Evolutionary conservation across 2,329 filamentous ascomycete species (phyloP), one percentile per base, ranked within the genome.

Genomic region (Cladosporium sp.): DNA sequence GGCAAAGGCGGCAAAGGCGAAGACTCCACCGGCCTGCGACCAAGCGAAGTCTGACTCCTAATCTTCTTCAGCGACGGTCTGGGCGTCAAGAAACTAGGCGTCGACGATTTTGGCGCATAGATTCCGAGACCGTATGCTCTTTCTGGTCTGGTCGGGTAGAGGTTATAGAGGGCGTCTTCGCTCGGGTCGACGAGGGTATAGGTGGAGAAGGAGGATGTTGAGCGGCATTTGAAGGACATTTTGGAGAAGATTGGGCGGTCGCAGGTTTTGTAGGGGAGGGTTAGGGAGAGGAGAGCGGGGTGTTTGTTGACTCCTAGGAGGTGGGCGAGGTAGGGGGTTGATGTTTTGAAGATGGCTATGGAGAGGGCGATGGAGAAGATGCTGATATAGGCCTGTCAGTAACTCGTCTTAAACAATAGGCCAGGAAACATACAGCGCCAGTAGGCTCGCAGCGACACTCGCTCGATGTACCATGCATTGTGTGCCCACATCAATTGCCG

Each of bases 141-240:
- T 8, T 54, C 53, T 16, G 56, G 53, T 7, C 55, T 33, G 7
- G 51, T 50, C 8, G 55, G 46, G 11, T 54, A 43, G 4, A 57
- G 51, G 22, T 50, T 33, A 15, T 46, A 50, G 33, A 39, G 25
- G 27, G 27, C 42, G 30, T 51, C 20, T 38, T 41, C 19, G 45
- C 49, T 19, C 49, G 38, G 27, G 7, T 50, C 39, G 0, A 50
- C 30, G 9, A 56, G 43, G 3, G 55, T 58, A 22, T 53, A 47
- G 4, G 55, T 53, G 3, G 58, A 56, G 2, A 63, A 53, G 0
- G 60, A 59, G 3, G 54, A 53, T 1, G 61, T 60, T 8, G 62
- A 62, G 25, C 60, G 56, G 53, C 62, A 63, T 48, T 63, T 61
- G 54, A 63, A 62, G 3, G 62, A 62, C 57, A 62, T 59, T n/a